These are phyloP conservation scores for Mycena galopus DNA, from an alignment of 768 basidiomycete genomes.

Conservation along the genomic window DNA sequence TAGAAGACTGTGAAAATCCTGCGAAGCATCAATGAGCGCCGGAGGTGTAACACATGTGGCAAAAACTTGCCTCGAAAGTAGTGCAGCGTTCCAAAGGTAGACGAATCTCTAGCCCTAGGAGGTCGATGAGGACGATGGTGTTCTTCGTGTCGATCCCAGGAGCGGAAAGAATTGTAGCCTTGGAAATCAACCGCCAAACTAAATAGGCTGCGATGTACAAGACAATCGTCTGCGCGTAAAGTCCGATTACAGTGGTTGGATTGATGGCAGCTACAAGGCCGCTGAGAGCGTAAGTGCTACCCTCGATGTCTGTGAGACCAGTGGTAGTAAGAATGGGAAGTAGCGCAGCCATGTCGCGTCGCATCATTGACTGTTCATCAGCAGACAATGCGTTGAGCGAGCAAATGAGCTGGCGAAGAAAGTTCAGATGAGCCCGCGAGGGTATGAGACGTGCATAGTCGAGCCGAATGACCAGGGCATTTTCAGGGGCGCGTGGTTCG, in stretches of 20 bases:
- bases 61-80: neutral
- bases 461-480: neutral
- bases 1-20: slow-evolving; percentile 2
- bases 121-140: neutral
- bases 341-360: slow-evolving; percentile 6
- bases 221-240: neutral
- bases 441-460: neutral
- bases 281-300: slow-evolving; percentile 1
- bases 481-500: neutral
- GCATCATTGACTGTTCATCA: neutral
- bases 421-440: neutral
- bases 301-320: neutral
- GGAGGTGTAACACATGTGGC: neutral
- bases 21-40: neutral
- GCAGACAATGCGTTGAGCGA: neutral
- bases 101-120: neutral
- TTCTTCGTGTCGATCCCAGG: neutral
- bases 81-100: neutral
- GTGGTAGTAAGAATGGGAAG: slow-evolving; percentile 1
- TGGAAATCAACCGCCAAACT: neutral
- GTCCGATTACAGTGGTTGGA: neutral
- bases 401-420: neutral
- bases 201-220: neutral
- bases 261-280: slow-evolving; percentile 1
- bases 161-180: neutral